These are phyloP conservation scores for Fusarium sp. DNA, from an alignment of 2,329 filamentous ascomycete species.

Conservation along the genomic window DNA sequence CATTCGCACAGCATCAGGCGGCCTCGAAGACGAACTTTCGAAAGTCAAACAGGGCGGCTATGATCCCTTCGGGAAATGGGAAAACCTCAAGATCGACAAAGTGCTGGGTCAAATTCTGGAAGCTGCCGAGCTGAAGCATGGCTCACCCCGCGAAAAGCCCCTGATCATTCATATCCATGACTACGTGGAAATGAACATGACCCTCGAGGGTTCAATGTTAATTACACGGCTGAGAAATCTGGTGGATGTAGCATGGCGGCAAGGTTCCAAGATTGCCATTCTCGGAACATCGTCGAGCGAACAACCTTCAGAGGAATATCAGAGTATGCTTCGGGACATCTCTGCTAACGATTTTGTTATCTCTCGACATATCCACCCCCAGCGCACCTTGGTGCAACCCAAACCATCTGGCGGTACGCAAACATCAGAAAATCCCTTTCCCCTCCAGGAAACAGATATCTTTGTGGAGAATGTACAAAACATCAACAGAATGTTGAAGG, in stretches of 20 bases:
- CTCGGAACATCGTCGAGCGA: conserved; percentile 79
- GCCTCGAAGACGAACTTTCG: conserved; percentile 59
- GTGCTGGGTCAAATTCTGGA: conserved; percentile 68
- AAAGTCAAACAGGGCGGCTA: conserved; percentile 56
- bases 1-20: conserved; percentile 45
- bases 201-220: conserved; percentile 76
- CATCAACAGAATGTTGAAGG: conserved; percentile 60
- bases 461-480: conserved; percentile 61
- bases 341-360: conserved; percentile 58
- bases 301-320: conserved; percentile 60
- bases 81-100: conserved; percentile 70
- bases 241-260: conserved; percentile 77
- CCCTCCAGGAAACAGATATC: conserved; percentile 55
- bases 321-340: conserved; percentile 55
- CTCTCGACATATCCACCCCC: conserved; percentile 51
- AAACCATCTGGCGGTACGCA: conserved; percentile 44
- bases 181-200: conserved; percentile 80
- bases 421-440: conserved; percentile 38
- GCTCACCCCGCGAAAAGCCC: conserved; percentile 54
- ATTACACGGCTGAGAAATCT: conserved; percentile 76
- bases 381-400: conserved; percentile 45
- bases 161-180: conserved; percentile 85
- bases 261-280: conserved; percentile 79
- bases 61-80: conserved; percentile 64
- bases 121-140: conserved; percentile 56